Conservation (phyloP, 495 filamentous ascomycete species). For the Hypoxylon cercidicola region DNA sequence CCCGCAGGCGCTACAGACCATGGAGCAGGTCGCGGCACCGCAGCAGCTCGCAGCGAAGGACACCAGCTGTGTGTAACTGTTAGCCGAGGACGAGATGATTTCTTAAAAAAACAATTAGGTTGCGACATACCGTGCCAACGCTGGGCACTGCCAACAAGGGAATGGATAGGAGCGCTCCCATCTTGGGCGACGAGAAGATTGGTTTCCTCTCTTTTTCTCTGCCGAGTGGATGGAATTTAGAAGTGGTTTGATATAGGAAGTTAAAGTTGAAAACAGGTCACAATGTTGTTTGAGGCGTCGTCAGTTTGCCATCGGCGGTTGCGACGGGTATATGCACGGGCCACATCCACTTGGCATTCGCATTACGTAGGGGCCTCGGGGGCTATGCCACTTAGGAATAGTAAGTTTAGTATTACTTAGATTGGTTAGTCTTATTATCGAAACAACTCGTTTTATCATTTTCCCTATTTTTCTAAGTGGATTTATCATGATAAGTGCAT, state of each 20-base stretch:
- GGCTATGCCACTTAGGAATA: constrained; percentile 9
- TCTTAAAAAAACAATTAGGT: constrained; percentile 5
- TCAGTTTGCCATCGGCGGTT: constrained; percentile 16
- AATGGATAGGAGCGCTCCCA: constrained; percentile 92
- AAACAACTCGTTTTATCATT: no score
- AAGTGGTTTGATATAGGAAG: constrained; percentile 3
- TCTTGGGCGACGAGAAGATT: constrained; percentile 51
- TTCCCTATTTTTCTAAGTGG: no score
- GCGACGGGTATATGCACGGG: constrained; percentile 25
- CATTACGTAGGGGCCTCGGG: constrained; percentile 29
- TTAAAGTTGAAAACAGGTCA: constrained; percentile 8
- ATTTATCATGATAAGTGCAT: no score
- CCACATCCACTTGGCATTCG: constrained; percentile 14
- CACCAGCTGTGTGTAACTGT: constrained; percentile 66
- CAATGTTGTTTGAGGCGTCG: constrained; percentile 20
- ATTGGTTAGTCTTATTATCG: no score
- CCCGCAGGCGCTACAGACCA: constrained; percentile 92
- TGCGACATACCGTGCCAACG: constrained; percentile 77
- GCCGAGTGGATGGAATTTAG: background rate
- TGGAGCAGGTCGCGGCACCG: constrained; percentile 93
- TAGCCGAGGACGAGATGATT: constrained; percentile 10
- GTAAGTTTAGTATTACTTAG: no score
- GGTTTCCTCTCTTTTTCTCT: background rate
- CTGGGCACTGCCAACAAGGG: constrained; percentile 90
- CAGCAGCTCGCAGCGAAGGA: constrained; percentile 87